phyloP scores from a whole-genome alignment of 768 basidiomycete genomes.

The Pisolithus albus region DNA sequence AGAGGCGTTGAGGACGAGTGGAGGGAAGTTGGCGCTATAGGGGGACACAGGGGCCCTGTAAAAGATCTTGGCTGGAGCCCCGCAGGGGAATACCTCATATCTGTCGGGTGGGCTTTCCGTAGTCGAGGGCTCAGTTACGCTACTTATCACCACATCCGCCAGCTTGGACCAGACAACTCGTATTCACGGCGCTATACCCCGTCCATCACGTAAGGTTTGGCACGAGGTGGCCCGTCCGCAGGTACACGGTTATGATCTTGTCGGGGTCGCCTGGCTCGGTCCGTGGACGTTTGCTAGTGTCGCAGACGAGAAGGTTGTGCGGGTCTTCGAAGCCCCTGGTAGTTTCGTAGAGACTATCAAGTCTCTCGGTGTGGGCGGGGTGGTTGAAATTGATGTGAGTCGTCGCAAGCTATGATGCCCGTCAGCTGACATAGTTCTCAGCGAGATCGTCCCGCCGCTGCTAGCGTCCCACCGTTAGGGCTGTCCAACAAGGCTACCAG shows the following conservation, averaged over 20 bases:
- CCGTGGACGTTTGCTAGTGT: slow-evolving; percentile 79
- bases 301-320: slow-evolving; percentile 92
- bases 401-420: background rate
- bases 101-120: slow-evolving; percentile 56
- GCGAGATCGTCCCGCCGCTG: slow-evolving; percentile 63
- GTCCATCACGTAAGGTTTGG: slow-evolving; percentile 42
- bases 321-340: slow-evolving; percentile 87
- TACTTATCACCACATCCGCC: slow-evolving; percentile 5
- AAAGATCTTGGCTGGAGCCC: slow-evolving; percentile 84
- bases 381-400: slow-evolving; percentile 46
- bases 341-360: slow-evolving; percentile 66
- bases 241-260: slow-evolving; percentile 92
- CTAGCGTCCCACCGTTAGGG: slow-evolving; percentile 89
- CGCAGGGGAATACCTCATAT: slow-evolving; percentile 77
- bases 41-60: slow-evolving; percentile 81
- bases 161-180: slow-evolving; percentile 91
- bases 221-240: slow-evolving; percentile 90
- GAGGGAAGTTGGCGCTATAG: slow-evolving; percentile 71
- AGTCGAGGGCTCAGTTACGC: background rate
- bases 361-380: slow-evolving; percentile 40
- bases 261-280: slow-evolving; percentile 70
- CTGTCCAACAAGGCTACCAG: slow-evolving; percentile 89
- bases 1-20: slow-evolving; percentile 43
- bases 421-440: slow-evolving; percentile 20
- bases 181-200: slow-evolving; percentile 60